These are phyloP conservation scores for Dactylellina sp. DNA, from an alignment of 2,329 filamentous ascomycete genomes.

Conservation along the genomic window DNA sequence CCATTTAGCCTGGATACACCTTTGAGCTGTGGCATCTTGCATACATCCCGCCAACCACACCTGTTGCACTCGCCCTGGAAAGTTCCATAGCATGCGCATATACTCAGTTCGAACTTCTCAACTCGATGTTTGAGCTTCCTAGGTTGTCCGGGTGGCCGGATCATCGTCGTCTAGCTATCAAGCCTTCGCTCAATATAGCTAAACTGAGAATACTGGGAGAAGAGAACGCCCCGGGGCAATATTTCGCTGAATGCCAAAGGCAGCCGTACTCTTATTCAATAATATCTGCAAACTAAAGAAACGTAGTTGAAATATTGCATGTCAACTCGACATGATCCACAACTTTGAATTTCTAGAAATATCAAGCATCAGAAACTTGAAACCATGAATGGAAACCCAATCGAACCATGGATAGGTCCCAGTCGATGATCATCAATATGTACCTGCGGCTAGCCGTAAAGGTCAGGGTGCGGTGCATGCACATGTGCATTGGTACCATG, in stretches of 20 bases:
- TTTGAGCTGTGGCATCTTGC: slow-evolving; percentile 24
- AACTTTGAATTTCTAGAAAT: too few species aligned
- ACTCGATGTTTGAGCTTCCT: slow-evolving; percentile 14
- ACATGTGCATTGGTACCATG: too few species aligned
- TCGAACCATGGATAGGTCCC: slow-evolving; percentile 18
- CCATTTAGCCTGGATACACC: slow-evolving; percentile 26
- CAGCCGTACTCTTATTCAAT: too few species aligned
- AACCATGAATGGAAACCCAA: background rate
- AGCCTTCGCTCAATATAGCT: too few species aligned
- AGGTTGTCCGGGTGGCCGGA: slow-evolving; percentile 1
- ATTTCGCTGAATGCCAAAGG: too few species aligned
- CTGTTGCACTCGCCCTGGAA: slow-evolving; percentile 13
- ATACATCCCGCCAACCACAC: slow-evolving; percentile 12
- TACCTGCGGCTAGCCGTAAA: slow-evolving; percentile 18
- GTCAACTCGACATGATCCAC: too few species aligned
- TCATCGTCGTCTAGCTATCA: too few species aligned
- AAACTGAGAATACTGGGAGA: too few species aligned
- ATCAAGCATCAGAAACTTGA: too few species aligned
- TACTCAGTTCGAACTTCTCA: slow-evolving; percentile 7
- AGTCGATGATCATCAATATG: slow-evolving; percentile 18
- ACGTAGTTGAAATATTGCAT: too few species aligned
- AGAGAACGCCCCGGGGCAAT: too few species aligned
- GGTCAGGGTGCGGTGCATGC: slow-evolving; percentile 23
- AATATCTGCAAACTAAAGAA: too few species aligned
- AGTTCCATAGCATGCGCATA: background rate